Percentiles rank a stretch among this genome's conserved stretches.
phyloP scores from a whole-genome alignment of 148 eudicot genomes.

The Silene conica region DNA sequence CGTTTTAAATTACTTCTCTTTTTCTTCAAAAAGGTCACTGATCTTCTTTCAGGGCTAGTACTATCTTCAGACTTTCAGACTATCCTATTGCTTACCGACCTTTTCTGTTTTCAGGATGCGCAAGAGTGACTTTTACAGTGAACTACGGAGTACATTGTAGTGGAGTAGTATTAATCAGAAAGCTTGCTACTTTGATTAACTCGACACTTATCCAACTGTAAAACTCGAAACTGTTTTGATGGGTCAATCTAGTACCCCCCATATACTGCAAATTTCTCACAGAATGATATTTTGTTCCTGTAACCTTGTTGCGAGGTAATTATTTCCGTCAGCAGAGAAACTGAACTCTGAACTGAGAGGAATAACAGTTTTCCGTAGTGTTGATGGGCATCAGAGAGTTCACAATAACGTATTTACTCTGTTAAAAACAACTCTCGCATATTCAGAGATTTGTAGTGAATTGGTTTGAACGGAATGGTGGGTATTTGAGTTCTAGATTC shows the following conservation, averaged over 20 bases:
- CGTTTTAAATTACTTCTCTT: too few relatives aligned
- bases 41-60: too few relatives aligned
- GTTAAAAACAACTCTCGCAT: too few relatives aligned
- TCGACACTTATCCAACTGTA: conserved; percentile 17
- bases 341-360: background rate
- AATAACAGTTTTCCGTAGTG: too few relatives aligned
- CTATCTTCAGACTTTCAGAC: too few relatives aligned
- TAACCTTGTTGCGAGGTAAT: too few relatives aligned
- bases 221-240: conserved; percentile 17
- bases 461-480: too few relatives aligned
- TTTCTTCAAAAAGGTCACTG: too few relatives aligned
- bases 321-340: background rate
- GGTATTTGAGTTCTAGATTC: too few relatives aligned
- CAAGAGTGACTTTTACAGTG: conserved; percentile 23
- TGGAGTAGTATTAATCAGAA: conserved; percentile 11
- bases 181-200: conserved; percentile 17
- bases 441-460: too few relatives aligned
- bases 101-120: conserved; percentile 28
- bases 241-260: conserved; percentile 23
- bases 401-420: too few relatives aligned
- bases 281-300: conserved; percentile 17
- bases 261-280: conserved; percentile 20
- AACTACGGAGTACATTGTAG: background rate
- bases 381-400: too few relatives aligned
- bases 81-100: background rate